A percentile compares a stretch with the other conserved stretches of the same genome.
Evolutionary conservation across 179 eudicot species (phyloP).

Genomic region (Camellia oleifera): DNA sequence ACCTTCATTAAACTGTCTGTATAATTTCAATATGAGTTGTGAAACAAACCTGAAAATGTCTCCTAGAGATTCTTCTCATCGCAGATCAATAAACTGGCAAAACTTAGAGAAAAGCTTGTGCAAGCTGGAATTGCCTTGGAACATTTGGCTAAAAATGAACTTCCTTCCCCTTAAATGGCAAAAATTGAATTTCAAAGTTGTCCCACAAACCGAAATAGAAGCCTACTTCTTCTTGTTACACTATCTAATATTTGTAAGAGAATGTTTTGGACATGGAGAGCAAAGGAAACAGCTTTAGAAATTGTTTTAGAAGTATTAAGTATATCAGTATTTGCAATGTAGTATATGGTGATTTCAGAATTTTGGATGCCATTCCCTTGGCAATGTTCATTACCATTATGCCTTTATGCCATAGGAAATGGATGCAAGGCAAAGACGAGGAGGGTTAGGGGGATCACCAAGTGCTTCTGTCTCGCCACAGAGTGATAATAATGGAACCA

Average conservation of each 20-base stretch:
- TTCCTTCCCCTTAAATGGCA: not conserved
- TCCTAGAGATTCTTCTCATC: not conserved
- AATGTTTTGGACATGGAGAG: not conserved
- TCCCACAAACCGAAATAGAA: not conserved
- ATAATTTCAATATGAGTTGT: not conserved
- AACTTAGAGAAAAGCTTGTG: not conserved
- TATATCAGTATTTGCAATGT: not conserved
- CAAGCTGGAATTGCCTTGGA: not conserved
- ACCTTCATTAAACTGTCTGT: not conserved
- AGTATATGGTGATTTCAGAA: not conserved
- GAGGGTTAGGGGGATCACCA: slow-evolving; percentile 67
- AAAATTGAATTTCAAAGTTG: not conserved
- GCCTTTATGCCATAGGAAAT: slow-evolving; percentile 55
- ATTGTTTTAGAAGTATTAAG: not conserved
- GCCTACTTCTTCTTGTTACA: not conserved
- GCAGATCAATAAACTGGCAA: not conserved
- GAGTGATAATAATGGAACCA: slow-evolving; percentile 47
- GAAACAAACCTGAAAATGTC: not conserved
- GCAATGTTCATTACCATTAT: slow-evolving; percentile 5
- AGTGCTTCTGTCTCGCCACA: slow-evolving; percentile 63
- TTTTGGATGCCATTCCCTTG: not conserved
- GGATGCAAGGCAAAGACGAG: slow-evolving; percentile 81
- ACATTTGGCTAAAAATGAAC: not conserved
- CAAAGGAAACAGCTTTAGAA: not conserved
- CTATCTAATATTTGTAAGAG: not conserved